Evolutionary conservation across 1,139 yeast species (phyloP), one percentile per base, ranked within the genome.

Genomic region (Candida sp.): DNA sequence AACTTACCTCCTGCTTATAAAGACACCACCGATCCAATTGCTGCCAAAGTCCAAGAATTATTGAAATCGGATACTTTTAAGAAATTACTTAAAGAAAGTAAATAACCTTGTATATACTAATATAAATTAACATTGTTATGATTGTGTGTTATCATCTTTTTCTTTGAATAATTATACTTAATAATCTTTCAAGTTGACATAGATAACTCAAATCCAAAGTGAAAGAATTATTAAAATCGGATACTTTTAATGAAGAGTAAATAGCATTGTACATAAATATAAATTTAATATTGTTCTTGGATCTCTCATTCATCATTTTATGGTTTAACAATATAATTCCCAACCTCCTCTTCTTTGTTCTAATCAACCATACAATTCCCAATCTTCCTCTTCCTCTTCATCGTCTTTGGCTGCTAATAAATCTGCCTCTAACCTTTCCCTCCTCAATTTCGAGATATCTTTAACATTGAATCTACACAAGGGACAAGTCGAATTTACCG

Each of bases 401-500:
- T 81, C 84, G 46, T 82, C 88, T 37, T 78, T 52, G 1, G 70
- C 66, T 37, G 56, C 52, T 39, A 58, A 50, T 2, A 79, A 56
- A 41, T 70, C 77, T 46, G 62, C 64, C 38, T 65, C 73, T 32
- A 73, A 56, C 36, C 67, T 61, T 48, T 71, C 67, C 51, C 73
- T 76, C 50, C 81, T 70, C 43, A 70, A 71, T 41, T 59, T 54
- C 29, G 60, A 63, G 4, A 63, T 61, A 22, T 68, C 74, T 39
- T 77, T 61, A 22, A 91, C 79, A 55, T 89, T 84, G 48, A 78
- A 81, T 50, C 98, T 71, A 60, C 98, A 91, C 57, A 91, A 65
- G 0, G 98, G 98, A 58, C 98, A 91, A 0, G 96, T 89, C 1
- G 84, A 73, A 55, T 87, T 85, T 47, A 82, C 70, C 50, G 81